phyloP scores from a whole-genome alignment of 352 stramenopile species.

The Phytopythium sindhum region DNA sequence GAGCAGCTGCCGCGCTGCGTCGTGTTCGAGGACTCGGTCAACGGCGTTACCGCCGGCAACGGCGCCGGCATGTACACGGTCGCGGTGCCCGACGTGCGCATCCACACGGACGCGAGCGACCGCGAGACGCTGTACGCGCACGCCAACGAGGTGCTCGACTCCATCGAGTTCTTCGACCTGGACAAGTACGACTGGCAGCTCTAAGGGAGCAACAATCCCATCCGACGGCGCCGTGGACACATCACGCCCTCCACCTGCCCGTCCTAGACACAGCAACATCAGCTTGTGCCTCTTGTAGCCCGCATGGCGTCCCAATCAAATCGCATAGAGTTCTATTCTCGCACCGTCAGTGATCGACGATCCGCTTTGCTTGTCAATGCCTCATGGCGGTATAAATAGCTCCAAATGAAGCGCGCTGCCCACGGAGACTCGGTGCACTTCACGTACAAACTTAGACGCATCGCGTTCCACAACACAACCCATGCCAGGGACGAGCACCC shows the following conservation, averaged over 20 bases:
- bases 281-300: neutral
- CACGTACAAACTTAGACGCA: neutral
- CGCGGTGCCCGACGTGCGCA: constrained; percentile 64
- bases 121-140: constrained; percentile 44
- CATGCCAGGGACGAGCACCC: neutral
- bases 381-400: neutral
- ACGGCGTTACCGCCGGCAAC: constrained; percentile 61
- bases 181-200: constrained; percentile 52
- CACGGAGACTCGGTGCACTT: neutral
- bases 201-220: constrained; percentile 6
- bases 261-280: neutral
- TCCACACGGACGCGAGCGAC: constrained; percentile 47
- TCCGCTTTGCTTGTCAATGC: neutral
- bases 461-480: neutral
- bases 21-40: constrained; percentile 78
- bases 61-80: constrained; percentile 67
- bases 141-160: constrained; percentile 62
- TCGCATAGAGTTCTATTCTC: neutral
- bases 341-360: neutral
- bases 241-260: neutral
- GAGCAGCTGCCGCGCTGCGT: constrained; percentile 42
- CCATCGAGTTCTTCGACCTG: constrained; percentile 54
- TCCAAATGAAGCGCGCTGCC: neutral
- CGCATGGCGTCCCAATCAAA: neutral
- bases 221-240: neutral